phyloP scores from a whole-genome alignment of 106 monocot species.

The Apostasia shenzhenica region DNA sequence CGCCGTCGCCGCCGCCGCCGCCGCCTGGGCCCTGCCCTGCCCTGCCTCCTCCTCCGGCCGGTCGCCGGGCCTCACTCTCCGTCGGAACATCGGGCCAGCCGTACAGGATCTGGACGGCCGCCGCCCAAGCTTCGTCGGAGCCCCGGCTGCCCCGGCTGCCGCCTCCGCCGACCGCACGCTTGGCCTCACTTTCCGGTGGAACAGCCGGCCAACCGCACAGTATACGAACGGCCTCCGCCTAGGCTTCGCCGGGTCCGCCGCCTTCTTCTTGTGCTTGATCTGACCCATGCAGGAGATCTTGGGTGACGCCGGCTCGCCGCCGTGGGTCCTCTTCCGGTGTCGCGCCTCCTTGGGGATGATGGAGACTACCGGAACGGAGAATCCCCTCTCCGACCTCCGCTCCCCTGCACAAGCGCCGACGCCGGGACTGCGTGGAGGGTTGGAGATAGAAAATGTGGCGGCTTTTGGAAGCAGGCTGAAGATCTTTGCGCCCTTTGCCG shows the following conservation, averaged over 20 bases:
- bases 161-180: not conserved
- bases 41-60: not conserved
- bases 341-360: conserved; percentile 49
- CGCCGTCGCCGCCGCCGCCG: not conserved
- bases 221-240: too few relatives aligned
- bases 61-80: not conserved
- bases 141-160: not conserved
- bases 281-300: conserved; percentile 87
- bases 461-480: conserved; percentile 10
- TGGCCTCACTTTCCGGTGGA: not conserved
- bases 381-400: conserved; percentile 4
- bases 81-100: conserved; percentile 12
- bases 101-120: not conserved
- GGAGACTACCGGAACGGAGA: conserved; percentile 14
- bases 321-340: not conserved
- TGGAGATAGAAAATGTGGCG: conserved; percentile 5
- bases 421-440: conserved; percentile 9
- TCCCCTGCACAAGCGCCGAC: not conserved
- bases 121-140: not conserved
- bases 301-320: conserved; percentile 55
- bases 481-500: not conserved
- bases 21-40: not conserved
- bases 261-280: conserved; percentile 49
- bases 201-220: not conserved
- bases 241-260: not conserved